Conservation (phyloP, 768 basidiomycete species). For the Agrocybe chaxingu region DNA sequence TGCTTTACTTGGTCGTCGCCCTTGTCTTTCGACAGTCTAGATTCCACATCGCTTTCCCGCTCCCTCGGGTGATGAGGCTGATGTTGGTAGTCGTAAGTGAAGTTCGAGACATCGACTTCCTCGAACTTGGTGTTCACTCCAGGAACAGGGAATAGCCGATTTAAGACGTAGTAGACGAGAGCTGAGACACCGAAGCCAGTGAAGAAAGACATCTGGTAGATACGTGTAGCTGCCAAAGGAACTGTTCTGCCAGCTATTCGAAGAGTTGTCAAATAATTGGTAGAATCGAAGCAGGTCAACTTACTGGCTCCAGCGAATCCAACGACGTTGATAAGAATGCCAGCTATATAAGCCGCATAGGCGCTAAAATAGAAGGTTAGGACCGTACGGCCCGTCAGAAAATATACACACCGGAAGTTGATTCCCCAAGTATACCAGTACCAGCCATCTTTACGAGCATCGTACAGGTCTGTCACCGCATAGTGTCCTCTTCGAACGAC, state of each 20-base stretch:
- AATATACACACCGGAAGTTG: slow-evolving; percentile 56
- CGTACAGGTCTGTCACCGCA: slow-evolving; percentile 71
- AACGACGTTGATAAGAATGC: slow-evolving; percentile 80
- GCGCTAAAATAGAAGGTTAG: slow-evolving; percentile 35
- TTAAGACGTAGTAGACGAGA: slow-evolving; percentile 59
- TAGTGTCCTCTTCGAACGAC: slow-evolving; percentile 68
- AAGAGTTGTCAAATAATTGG: slow-evolving; percentile 3
- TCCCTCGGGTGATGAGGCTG: slow-evolving; percentile 2
- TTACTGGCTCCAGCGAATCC: slow-evolving; percentile 75
- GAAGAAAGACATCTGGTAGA: slow-evolving; percentile 80
- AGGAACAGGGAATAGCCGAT: slow-evolving; percentile 56
- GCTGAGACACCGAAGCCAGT: slow-evolving; percentile 76
- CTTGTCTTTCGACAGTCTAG: slow-evolving; percentile 2
- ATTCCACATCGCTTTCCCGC: slow-evolving; percentile 11
- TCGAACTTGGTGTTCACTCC: slow-evolving; percentile 46
- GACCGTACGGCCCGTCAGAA: slow-evolving; percentile 1
- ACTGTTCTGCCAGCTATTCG: slow-evolving; percentile 52
- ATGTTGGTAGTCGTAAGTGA: slow-evolving; percentile 5
- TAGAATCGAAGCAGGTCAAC: slow-evolving; percentile 18
- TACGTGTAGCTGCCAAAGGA: slow-evolving; percentile 64
- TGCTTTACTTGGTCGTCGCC: slow-evolving; percentile 6
- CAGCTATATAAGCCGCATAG: slow-evolving; percentile 64
- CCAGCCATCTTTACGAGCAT: slow-evolving; percentile 52
- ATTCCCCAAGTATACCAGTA: slow-evolving; percentile 75
- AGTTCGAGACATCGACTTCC: slow-evolving; percentile 53